Conservation (phyloP, 2,329 filamentous ascomycete genomes). For the Uncinocarpus reesii region DNA sequence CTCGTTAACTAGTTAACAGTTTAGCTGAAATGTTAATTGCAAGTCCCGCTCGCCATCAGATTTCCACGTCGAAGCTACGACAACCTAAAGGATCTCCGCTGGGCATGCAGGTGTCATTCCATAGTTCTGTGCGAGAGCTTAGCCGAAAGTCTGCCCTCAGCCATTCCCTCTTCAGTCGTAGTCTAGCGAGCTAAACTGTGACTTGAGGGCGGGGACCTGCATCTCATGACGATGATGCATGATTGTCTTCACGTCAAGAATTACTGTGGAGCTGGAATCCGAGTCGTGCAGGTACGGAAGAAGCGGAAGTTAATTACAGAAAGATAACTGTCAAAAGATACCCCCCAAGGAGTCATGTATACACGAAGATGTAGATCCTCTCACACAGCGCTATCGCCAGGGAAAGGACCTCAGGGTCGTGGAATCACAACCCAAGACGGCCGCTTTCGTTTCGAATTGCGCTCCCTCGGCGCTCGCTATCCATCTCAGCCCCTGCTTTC, state of each 20-base stretch:
- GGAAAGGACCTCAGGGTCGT: too few species aligned
- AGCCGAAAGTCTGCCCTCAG: not conserved
- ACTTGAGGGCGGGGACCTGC: not conserved
- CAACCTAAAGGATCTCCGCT: too few species aligned
- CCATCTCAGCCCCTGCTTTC: too few species aligned
- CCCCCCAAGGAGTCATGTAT: too few species aligned
- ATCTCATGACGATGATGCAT: not conserved
- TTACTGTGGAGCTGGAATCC: not conserved
- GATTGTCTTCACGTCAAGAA: not conserved
- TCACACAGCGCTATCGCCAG: too few species aligned
- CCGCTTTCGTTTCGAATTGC: too few species aligned
- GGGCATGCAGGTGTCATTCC: not conserved
- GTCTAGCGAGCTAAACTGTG: not conserved
- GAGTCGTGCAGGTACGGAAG: not conserved
- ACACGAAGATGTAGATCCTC: too few species aligned
- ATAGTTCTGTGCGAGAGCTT: not conserved
- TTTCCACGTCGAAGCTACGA: too few species aligned
- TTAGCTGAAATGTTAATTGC: too few species aligned
- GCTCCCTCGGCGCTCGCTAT: too few species aligned
- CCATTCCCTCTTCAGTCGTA: not conserved
- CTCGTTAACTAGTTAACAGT: too few species aligned
- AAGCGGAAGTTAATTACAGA: not conserved
- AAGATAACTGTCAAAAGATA: not conserved
- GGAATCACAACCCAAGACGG: too few species aligned
- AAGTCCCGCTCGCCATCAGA: not conserved